These are phyloP conservation scores for Debaryomyces maramus DNA, from an alignment of 805 yeast species.

Conservation along the genomic window DNA sequence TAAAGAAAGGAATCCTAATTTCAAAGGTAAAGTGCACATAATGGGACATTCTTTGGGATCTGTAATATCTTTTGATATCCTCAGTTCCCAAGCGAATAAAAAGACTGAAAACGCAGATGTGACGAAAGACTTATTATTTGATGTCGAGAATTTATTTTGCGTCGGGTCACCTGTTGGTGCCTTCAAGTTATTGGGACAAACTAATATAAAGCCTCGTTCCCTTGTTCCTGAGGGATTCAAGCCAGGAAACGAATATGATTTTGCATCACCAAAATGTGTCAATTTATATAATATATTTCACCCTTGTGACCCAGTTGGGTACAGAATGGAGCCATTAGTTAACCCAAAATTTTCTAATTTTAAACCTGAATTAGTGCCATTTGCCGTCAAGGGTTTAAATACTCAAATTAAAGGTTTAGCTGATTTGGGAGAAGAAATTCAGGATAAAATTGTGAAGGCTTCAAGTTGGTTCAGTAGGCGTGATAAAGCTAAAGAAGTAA, in stretches of 20 bases:
- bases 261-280: conserved; percentile 54
- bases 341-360: conserved; percentile 46
- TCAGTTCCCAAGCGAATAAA: conserved; percentile 48
- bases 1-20: conserved; percentile 62
- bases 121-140: conserved; percentile 56
- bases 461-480: conserved; percentile 32
- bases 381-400: conserved; percentile 52
- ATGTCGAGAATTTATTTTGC: conserved; percentile 72
- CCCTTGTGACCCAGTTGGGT: conserved; percentile 89
- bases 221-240: conserved; percentile 20
- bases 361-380: conserved; percentile 60
- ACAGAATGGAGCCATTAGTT: conserved; percentile 84
- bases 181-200: conserved; percentile 70
- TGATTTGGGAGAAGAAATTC: conserved; percentile 37
- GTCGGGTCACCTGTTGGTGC: conserved; percentile 92
- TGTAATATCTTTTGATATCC: conserved; percentile 75
- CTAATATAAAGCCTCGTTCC: conserved; percentile 51
- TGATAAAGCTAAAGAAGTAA: neutral
- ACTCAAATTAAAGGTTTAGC: conserved; percentile 47
- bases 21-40: conserved; percentile 78
- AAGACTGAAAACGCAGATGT: conserved; percentile 26
- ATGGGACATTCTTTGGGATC: conserved; percentile 94
- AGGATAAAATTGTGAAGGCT: conserved; percentile 35
- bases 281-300: conserved; percentile 83
- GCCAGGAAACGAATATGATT: conserved; percentile 14